Conservation (phyloP, 768 basidiomycete genomes). For the Boletus sensibilis region DNA sequence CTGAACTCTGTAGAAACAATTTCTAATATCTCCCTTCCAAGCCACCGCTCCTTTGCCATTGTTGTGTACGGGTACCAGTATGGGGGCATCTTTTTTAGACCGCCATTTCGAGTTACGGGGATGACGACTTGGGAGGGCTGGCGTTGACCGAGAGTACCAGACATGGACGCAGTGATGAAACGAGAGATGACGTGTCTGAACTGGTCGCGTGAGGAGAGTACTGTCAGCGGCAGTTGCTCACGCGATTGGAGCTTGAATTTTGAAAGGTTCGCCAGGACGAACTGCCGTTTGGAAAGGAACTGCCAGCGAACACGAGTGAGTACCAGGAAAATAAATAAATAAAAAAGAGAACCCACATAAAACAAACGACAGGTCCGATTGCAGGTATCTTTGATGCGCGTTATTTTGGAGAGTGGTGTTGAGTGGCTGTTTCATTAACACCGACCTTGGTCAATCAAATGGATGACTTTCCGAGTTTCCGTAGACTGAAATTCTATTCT, state of each 20-base stretch:
- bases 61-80: constrained; percentile 95
- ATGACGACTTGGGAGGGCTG: constrained; percentile 26
- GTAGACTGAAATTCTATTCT: too few relatives aligned
- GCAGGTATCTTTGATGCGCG: constrained; percentile 20
- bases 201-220: constrained; percentile 50
- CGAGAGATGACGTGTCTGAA: constrained; percentile 56
- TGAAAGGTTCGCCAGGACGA: constrained; percentile 32
- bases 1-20: constrained; percentile 93
- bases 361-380: constrained; percentile 26
- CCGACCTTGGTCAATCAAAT: too few relatives aligned
- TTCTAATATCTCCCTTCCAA: constrained; percentile 83
- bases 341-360: constrained; percentile 6
- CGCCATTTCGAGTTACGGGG: constrained; percentile 26
- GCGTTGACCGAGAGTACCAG: constrained; percentile 25
- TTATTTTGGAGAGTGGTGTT: constrained; percentile 10
- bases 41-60: constrained; percentile 90
- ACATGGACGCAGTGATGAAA: constrained; percentile 53
- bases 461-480: too few relatives aligned
- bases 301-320: background rate
- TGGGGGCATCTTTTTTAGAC: constrained; percentile 77
- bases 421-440: constrained; percentile 14
- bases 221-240: constrained; percentile 42
- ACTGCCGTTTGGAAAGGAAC: constrained; percentile 27
- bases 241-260: constrained; percentile 28
- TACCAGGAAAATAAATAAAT: background rate